Evolutionary conservation across 495 filamentous ascomycete genomes (phyloP), one percentile per base, ranked within the genome.

Genomic region (Hamigera avellanea): DNA sequence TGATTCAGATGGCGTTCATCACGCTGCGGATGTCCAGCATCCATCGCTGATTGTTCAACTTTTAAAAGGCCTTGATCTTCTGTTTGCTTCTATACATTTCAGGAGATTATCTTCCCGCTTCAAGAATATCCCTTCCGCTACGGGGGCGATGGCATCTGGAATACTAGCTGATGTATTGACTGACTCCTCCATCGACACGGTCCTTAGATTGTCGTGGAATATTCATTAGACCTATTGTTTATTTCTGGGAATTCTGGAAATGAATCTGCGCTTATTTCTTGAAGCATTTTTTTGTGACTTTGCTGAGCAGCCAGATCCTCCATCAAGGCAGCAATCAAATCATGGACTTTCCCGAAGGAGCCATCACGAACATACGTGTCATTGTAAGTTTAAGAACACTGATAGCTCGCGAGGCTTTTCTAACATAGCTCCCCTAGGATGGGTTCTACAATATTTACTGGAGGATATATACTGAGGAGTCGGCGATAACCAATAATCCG

Each of bases 341-440:
- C 43, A 69, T 69, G 65, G 65, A 69, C 43, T 67, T 66, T 50
- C 65, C 63, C 37, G 62, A 60, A 43, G 53, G 55, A 41, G 60
- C 56, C 39, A 59, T 55, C 45, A 69, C 65, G 32, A 69, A 69
- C 44, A 53, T 67, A 41, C 56, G 59, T 54, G 52, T 58, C 31
- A 58, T 67, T 54, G 64, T 68, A 54, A 52, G 65, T 56, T 14
- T 16, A 13, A 25, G 7, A 2, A 18, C 19, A 2, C 16, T 14
- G 19, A 8, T 13, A 31, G 32, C 13, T 25, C 13, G 4, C 18
- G 17, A 35, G 16, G 27, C 32, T 40, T 31, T 33, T 45, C 44
- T 61, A 43, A 63, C 37, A 15, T 18, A 14, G 9, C 21, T 18
- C n/a, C 35, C 18, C 12, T 26, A 69, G 65, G 61, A 66, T 55